A percentile compares a stretch with the other conserved stretches of the same genome.
These are phyloP conservation scores for Globisporangium megalacanthum DNA, from an alignment of 352 stramenopile species.

Conservation along the genomic window DNA sequence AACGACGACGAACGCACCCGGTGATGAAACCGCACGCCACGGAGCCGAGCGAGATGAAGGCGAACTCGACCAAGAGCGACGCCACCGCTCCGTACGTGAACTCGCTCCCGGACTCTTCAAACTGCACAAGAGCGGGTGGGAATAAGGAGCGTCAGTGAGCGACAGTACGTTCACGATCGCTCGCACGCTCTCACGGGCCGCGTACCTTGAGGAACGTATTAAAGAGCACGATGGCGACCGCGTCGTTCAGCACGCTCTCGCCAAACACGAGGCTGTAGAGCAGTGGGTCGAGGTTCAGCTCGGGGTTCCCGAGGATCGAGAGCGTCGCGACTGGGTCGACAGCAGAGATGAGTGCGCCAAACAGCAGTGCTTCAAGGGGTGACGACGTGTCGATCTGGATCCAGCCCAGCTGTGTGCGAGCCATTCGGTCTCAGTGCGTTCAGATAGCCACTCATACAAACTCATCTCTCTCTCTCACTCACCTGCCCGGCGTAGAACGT, in stretches of 20 bases:
- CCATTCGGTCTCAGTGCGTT: too few species aligned
- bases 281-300: constrained; percentile 88
- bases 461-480: not conserved
- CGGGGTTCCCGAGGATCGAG: constrained; percentile 91
- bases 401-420: constrained; percentile 36
- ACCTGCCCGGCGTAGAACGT: constrained; percentile 85
- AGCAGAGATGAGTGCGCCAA: constrained; percentile 93
- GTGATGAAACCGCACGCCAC: constrained; percentile 73
- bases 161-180: not conserved
- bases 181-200: not conserved
- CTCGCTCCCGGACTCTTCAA: constrained; percentile 71
- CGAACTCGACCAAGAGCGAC: constrained; percentile 69
- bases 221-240: constrained; percentile 97
- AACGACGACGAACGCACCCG: constrained; percentile 25
- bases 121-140: constrained; percentile 17
- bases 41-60: constrained; percentile 70
- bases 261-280: constrained; percentile 95
- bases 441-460: not conserved
- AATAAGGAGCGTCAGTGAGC: not conserved
- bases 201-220: constrained; percentile 93
- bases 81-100: constrained; percentile 61
- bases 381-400: constrained; percentile 90
- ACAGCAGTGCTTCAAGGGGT: constrained; percentile 93
- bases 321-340: constrained; percentile 96
- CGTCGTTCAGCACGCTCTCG: constrained; percentile 97